Conservation (phyloP, 1,139 yeast species). For the Blastobotrys buckinghamii region DNA sequence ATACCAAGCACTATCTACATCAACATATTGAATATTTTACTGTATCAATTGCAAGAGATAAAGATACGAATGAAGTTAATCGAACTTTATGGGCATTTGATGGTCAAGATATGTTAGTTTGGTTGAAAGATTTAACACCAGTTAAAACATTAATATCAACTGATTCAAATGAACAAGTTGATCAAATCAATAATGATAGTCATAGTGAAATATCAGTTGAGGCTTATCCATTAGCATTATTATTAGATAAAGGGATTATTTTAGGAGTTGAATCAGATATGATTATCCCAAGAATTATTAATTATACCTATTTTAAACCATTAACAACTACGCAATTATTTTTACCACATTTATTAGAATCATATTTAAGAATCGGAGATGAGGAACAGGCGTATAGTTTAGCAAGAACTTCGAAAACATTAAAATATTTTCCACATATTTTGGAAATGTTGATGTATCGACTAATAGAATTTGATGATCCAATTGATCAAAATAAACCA, state of each 20-base stretch:
- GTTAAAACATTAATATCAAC: not conserved
- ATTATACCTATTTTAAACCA: conserved; percentile 32
- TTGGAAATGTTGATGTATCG: conserved; percentile 42
- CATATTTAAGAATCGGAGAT: conserved; percentile 25
- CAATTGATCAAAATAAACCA: conserved; percentile 22
- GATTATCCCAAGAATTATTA: conserved; percentile 31
- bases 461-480: conserved; percentile 27
- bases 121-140: conserved; percentile 20
- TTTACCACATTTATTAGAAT: conserved; percentile 33
- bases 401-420: conserved; percentile 37
- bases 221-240: conserved; percentile 37
- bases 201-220: conserved; percentile 30
- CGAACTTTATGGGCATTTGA: conserved; percentile 38
- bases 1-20: conserved; percentile 23
- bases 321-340: conserved; percentile 35
- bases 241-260: conserved; percentile 37
- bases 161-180: not conserved
- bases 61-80: not conserved
- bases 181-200: not conserved
- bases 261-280: conserved; percentile 37
- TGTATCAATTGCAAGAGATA: conserved; percentile 11
- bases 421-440: conserved; percentile 45
- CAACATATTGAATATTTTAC: conserved; percentile 27
- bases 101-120: conserved; percentile 34
- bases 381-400: conserved; percentile 29